These are phyloP conservation scores for Ceratocystis papillata DNA, from an alignment of 2,329 filamentous ascomycete species.

Conservation along the genomic window DNA sequence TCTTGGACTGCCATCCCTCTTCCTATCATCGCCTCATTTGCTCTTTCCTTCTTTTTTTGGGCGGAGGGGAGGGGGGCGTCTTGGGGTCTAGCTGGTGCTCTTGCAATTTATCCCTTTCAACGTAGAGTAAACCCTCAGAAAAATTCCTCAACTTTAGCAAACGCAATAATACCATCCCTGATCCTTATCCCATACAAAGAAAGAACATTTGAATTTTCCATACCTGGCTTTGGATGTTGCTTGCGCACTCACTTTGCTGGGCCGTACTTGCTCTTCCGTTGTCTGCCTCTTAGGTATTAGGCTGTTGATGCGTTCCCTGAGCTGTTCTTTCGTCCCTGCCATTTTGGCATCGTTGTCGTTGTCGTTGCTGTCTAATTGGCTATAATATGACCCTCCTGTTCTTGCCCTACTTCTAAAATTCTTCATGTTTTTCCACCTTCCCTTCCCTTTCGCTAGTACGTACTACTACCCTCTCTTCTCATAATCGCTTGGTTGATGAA, in stretches of 20 bases:
- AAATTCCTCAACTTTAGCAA: conserved; percentile 13
- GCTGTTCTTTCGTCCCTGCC: background rate
- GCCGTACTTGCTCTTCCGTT: background rate
- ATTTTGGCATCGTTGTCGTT: background rate
- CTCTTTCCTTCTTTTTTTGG: background rate
- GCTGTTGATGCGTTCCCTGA: background rate
- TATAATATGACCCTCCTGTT: conserved; percentile 4
- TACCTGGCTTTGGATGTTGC: background rate
- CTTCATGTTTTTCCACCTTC: background rate
- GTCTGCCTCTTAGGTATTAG: background rate
- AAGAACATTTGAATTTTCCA: conserved; percentile 7
- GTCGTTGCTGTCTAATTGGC: conserved; percentile 10
- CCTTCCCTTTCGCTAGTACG: background rate
- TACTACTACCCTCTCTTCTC: background rate
- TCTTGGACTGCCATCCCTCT: background rate
- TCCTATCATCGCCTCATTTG: background rate
- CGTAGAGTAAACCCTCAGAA: conserved; percentile 8
- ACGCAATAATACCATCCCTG: conserved; percentile 1
- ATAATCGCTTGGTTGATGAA: background rate
- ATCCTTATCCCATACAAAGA: conserved; percentile 4
- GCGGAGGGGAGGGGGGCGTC: background rate
- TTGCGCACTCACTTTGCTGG: background rate
- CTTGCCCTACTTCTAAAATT: conserved; percentile 1
- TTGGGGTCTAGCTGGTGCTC: background rate
- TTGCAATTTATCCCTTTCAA: conserved; percentile 4